Conservation (phyloP, 1,284 basidiomycete genomes). For the Pterula multifida region DNA sequence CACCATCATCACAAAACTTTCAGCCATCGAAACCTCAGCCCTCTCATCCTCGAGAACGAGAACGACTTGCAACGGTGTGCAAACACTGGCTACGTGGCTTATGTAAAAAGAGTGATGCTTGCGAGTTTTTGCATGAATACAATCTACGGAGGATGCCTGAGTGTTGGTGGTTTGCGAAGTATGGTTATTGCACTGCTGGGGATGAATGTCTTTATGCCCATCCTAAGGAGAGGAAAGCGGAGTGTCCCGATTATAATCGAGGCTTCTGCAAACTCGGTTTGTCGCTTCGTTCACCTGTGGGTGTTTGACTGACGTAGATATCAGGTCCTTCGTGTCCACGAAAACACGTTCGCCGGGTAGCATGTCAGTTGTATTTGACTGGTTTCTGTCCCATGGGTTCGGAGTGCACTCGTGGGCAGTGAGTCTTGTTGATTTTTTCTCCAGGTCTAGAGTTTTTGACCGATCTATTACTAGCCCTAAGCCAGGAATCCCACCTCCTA, state of each 20-base stretch:
- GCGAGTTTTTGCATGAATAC: constrained; percentile 99
- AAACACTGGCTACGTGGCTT: constrained; percentile 98
- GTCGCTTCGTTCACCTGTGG: constrained; percentile 14
- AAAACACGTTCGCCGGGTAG: constrained; percentile 85
- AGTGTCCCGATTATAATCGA: constrained; percentile 92
- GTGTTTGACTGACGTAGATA: constrained; percentile 7
- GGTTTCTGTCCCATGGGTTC: constrained; percentile 95
- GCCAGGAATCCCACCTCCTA: constrained; percentile 56
- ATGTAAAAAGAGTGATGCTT: constrained; percentile 97
- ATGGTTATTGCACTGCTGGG: constrained; percentile 95
- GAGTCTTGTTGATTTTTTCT: constrained; percentile 26
- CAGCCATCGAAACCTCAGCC: constrained; percentile 74
- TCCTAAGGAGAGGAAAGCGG: constrained; percentile 86
- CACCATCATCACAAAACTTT: constrained; percentile 79
- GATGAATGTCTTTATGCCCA: constrained; percentile 98
- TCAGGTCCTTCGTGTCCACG: constrained; percentile 82
- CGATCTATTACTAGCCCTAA: constrained; percentile 40
- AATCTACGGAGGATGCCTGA: constrained; percentile 98
- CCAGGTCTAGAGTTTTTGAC: constrained; percentile 14
- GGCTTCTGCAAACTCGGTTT: constrained; percentile 90
- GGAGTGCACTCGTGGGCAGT: constrained; percentile 89
- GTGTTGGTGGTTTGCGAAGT: constrained; percentile 98
- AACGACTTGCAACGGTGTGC: constrained; percentile 89
- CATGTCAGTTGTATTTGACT: constrained; percentile 85
- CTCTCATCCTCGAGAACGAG: constrained; percentile 72